Evolutionary conservation across 768 basidiomycete species (phyloP).

Genomic region (Hortiboletus flavorubellus): DNA sequence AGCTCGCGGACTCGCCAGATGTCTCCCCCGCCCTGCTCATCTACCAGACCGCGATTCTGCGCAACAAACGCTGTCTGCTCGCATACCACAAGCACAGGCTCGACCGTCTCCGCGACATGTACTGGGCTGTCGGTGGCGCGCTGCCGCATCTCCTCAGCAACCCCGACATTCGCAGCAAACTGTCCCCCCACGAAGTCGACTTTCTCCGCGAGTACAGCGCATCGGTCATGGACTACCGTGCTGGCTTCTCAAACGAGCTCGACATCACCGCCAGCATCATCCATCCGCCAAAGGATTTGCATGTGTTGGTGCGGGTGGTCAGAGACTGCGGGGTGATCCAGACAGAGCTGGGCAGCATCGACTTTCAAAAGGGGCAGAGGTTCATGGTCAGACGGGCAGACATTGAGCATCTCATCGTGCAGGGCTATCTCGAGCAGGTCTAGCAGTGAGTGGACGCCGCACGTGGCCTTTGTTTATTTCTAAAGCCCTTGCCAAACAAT

Average conservation of each 20-base stretch:
- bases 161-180: constrained; percentile 63
- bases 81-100: constrained; percentile 89
- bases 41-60: constrained; percentile 82
- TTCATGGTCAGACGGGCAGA: constrained; percentile 86
- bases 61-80: constrained; percentile 94
- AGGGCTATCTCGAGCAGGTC: constrained; percentile 90
- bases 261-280: constrained; percentile 84
- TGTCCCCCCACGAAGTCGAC: constrained; percentile 81
- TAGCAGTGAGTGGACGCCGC: constrained; percentile 19
- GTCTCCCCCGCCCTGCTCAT: constrained; percentile 64
- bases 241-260: constrained; percentile 80
- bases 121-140: constrained; percentile 87
- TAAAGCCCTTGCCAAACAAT: constrained; percentile 27
- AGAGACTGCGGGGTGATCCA: constrained; percentile 90
- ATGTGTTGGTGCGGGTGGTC: constrained; percentile 83
- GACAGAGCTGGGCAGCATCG: constrained; percentile 86
- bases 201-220: constrained; percentile 80
- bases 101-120: constrained; percentile 80
- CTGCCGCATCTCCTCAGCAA: constrained; percentile 77
- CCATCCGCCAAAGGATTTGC: constrained; percentile 83
- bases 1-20: constrained; percentile 46
- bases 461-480: constrained; percentile 19
- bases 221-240: constrained; percentile 79
- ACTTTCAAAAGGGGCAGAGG: constrained; percentile 86
- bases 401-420: constrained; percentile 91